Base-by-base conservation (phyloP, 2,329 filamentous ascomycete genomes). In the Sphaerostilbella broomeana region DNA sequence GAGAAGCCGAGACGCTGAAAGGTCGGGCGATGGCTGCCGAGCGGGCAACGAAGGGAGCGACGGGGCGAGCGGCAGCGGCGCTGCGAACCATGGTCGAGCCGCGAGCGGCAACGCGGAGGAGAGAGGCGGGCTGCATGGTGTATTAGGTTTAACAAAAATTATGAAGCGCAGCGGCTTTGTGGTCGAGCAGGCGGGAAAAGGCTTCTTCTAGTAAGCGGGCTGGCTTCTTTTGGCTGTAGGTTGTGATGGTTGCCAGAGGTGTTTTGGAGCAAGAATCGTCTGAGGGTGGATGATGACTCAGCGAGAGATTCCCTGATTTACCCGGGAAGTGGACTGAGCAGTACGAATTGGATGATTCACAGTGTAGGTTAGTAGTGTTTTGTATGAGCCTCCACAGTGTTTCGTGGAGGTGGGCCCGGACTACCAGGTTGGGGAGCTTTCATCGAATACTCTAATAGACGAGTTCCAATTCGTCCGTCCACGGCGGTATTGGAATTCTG, bases 31-130 rank as follows among this genome's bases (percentile, higher is more conserved):
- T 65, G 54, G 76, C 66, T 56, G 69, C 67, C 53, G 71, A 67
- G 58, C 70, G 72, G 56, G 70, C 72, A 60, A 71, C 67, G 57
- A 78, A 62, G 60, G 75, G 69, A 62, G 73, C 69, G n/a, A n/a
- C n/a, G 62, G 70, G 68, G 64, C 73, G 72, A 64, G 75, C 55
- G 66, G 68, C 65, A n/a, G n/a, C n/a, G 73, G 74, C 75, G 62
- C 74, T 68, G 63, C 79, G 80, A 68, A 81, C 72, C 62, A 84
- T 66, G 60, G 75, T 64, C 66, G 72, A 65, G 72, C 73, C 75
- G 68, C 84, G 83, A 64, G 75, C 75, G 65, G 81, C 81, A 59
- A 81, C 66, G 61, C 84, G 82, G 68, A 88, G 70, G 59, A 88
- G 65, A 47, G 77, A 71, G 51, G 76, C 68, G 55, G 82, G 80